Conservation (phyloP, 345 rosid genomes). For the Nephelium lappaceum region DNA sequence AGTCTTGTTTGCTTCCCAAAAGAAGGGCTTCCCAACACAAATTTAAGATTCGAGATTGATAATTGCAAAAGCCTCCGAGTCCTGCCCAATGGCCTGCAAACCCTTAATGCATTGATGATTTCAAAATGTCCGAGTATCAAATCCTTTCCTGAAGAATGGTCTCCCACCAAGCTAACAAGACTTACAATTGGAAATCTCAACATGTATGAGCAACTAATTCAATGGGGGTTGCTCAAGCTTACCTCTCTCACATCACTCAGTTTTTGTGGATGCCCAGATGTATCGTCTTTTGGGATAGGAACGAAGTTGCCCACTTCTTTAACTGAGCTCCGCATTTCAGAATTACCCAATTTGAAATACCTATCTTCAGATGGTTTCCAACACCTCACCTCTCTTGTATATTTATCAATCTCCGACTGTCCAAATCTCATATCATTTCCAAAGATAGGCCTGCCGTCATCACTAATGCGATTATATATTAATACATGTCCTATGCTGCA, state of each 20-base stretch:
- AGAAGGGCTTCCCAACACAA: background rate
- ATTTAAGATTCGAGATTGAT: background rate
- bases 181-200: background rate
- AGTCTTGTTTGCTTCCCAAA: background rate
- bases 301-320: conserved; percentile 17
- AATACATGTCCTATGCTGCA: conserved; percentile 11
- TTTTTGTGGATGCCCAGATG: conserved; percentile 5
- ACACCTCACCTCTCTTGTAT: background rate
- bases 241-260: conserved; percentile 14
- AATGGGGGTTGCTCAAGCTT: conserved; percentile 27
- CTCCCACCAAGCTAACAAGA: background rate
- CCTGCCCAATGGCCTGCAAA: conserved; percentile 3
- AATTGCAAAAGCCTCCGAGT: background rate
- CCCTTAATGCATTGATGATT: background rate
- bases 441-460: conserved; percentile 6
- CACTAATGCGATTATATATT: conserved; percentile 18
- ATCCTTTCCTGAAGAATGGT: conserved; percentile 13
- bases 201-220: background rate
- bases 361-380: no score
- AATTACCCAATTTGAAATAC: no score
- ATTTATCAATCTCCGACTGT: conserved; percentile 1
- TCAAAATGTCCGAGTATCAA: background rate
- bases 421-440: conserved; percentile 27
- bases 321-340: no score
- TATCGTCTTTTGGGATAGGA: conserved; percentile 19